These are phyloP conservation scores for Plasmodium reichenowi DNA, from an alignment of 169 alveolate species.

Conservation along the genomic window DNA sequence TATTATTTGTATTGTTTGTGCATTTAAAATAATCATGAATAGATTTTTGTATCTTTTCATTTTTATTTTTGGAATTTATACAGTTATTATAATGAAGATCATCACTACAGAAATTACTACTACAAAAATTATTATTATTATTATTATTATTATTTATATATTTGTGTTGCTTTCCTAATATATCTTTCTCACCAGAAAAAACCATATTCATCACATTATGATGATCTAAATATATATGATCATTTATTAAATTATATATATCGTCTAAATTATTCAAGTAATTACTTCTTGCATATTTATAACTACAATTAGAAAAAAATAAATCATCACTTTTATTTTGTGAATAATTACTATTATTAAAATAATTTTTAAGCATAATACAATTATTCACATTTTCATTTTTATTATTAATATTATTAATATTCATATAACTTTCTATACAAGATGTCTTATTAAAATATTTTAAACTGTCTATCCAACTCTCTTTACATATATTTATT, in stretches of 20 bases:
- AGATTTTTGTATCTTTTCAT: constrained; percentile 19
- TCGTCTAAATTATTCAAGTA: constrained; percentile 41
- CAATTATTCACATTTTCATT: neutral
- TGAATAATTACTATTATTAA: too few relatives aligned
- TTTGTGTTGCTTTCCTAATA: too few relatives aligned
- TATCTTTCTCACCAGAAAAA: too few relatives aligned
- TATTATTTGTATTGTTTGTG: too few relatives aligned
- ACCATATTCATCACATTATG: neutral
- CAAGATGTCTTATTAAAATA: constrained; percentile 42
- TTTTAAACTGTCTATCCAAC: constrained; percentile 50
- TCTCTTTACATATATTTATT: constrained; percentile 25
- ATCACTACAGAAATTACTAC: too few relatives aligned
- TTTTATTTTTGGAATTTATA: too few relatives aligned
- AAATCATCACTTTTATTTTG: constrained; percentile 8
- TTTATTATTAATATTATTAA: constrained; percentile 14
- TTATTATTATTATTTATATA: too few relatives aligned
- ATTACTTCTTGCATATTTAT: constrained; percentile 16
- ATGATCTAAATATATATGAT: constrained; percentile 26
- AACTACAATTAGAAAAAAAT: constrained; percentile 27
- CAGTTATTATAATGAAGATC: too few relatives aligned
- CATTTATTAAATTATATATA: constrained; percentile 41
- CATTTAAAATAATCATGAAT: constrained; percentile 43
- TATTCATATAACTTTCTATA: constrained; percentile 35
- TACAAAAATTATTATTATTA: too few relatives aligned
- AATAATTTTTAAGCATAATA: neutral